Percentiles rank a stretch among this genome's conserved stretches.
phyloP scores from a whole-genome alignment of 345 rosid species.

The Eucalyptus rudis region DNA sequence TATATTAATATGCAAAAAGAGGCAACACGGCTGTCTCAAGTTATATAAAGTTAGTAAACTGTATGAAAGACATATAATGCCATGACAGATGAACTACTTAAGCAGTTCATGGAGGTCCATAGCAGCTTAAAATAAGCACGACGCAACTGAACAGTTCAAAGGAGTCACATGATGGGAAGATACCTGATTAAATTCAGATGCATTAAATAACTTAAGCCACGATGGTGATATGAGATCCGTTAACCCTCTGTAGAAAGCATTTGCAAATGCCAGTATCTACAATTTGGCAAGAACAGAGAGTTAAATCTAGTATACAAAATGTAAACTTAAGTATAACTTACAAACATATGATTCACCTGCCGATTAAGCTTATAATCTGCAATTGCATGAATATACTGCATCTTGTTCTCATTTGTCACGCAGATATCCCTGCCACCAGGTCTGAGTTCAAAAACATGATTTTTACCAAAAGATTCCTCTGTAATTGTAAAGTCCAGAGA shows the following conservation, averaged over 20 bases:
- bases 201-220: slow-evolving; percentile 91
- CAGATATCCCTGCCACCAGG: slow-evolving; percentile 74
- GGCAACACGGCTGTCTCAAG: background rate
- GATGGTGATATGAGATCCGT: slow-evolving; percentile 83
- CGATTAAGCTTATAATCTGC: slow-evolving; percentile 95
- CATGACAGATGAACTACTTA: background rate
- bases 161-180: background rate
- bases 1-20: background rate
- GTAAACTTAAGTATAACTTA: background rate
- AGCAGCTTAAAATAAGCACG: background rate
- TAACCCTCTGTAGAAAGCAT: slow-evolving; percentile 89
- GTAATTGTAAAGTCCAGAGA: slow-evolving; percentile 85
- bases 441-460: slow-evolving; percentile 64
- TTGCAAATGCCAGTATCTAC: slow-evolving; percentile 91
- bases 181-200: slow-evolving; percentile 97
- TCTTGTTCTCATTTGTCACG: slow-evolving; percentile 85
- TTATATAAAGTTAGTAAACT: background rate
- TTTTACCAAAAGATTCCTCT: slow-evolving; percentile 77
- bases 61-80: background rate
- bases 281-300: slow-evolving; percentile 5
- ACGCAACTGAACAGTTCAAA: background rate
- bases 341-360: slow-evolving; percentile 40
- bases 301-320: background rate
- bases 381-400: slow-evolving; percentile 97
- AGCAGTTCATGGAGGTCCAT: background rate